A percentile compares a stretch with the other conserved stretches of the same genome.
phyloP scores from a whole-genome alignment of 768 basidiomycete species.

The Hirschioporus abietinus region DNA sequence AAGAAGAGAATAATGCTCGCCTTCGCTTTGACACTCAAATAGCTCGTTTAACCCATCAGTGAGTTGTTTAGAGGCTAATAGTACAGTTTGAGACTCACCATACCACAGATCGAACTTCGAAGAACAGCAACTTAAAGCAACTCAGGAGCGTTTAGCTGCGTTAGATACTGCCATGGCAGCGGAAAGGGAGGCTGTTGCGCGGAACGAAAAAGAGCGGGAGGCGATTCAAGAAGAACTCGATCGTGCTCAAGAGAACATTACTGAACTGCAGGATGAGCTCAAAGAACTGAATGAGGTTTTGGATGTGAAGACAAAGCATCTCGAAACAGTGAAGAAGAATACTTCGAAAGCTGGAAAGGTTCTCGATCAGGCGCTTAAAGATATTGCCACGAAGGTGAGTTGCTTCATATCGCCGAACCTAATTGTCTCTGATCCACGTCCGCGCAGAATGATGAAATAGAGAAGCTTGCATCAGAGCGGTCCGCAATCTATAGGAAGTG shows the following conservation, averaged over 20 bases:
- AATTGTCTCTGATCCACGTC: slow-evolving; percentile 6
- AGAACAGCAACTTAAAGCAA: slow-evolving; percentile 60
- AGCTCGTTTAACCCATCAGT: slow-evolving; percentile 83
- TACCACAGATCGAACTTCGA: slow-evolving; percentile 73
- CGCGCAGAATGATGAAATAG: slow-evolving; percentile 80
- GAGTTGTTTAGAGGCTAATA: slow-evolving; percentile 22
- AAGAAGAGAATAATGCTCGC: slow-evolving; percentile 82
- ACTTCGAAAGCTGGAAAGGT: slow-evolving; percentile 65
- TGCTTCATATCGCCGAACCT: slow-evolving; percentile 17
- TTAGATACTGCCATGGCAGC: slow-evolving; percentile 46
- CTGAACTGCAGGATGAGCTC: slow-evolving; percentile 55
- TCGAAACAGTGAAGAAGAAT: slow-evolving; percentile 72
- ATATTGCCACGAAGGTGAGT: slow-evolving; percentile 71
- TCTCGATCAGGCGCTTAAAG: slow-evolving; percentile 85
- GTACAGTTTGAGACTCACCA: slow-evolving; percentile 4
- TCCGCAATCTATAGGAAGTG: slow-evolving; percentile 88
- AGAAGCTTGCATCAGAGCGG: slow-evolving; percentile 79
- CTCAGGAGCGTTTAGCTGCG: slow-evolving; percentile 55
- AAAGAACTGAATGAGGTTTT: slow-evolving; percentile 53
- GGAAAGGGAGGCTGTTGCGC: slow-evolving; percentile 50
- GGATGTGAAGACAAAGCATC: slow-evolving; percentile 66
- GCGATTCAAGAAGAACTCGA: slow-evolving; percentile 56
- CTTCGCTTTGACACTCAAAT: slow-evolving; percentile 83
- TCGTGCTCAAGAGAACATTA: slow-evolving; percentile 49
- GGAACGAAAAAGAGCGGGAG: slow-evolving; percentile 49